Base-by-base conservation (phyloP, 352 stramenopile species). In the Pythium aristosporum region DNA sequence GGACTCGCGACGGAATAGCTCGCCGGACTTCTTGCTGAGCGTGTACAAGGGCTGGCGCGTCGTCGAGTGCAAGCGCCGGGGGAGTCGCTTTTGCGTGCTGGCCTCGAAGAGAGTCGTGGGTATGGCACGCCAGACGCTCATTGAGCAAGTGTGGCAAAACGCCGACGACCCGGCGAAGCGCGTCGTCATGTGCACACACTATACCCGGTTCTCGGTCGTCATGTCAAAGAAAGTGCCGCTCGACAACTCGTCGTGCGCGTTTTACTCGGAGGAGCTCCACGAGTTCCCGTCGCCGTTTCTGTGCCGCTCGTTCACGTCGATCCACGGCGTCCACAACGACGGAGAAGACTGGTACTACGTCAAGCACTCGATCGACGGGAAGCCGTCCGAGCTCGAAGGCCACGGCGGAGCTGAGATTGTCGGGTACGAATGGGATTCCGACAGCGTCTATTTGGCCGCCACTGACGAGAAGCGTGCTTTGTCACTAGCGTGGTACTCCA, bases 321-420 rank as follows among this genome's bases (percentile, higher is more conserved):
- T 71, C 39, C 51, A 71, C 39, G 58, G 57, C 36, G 36, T 57
- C 23, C 11, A 63, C 20, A 47, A 58, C 23, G 30, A 59, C n/a
- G 41, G 32, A 0, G 16, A 15, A 6, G n/a, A 55, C 9, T 66
- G 44, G 42, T 44, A 50, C 25, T 67, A 71, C 47, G 47, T 66
- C 18, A 71, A 71, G 58, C 64, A 71, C n/a, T 62, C 64, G 16
- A 16, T 71, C 18, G 16, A 54, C 2, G 56, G 25, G n/a, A 47
- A 32, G 5, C n/a, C 2, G n/a, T 32, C 43, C 18, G 18, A 37
- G 28, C 18, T 32, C 3, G 21, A 20, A 25, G 28, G 18, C n/a
- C n/a, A 57, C 7, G 8, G 11, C 8, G 57, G 34, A 1, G 39
- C n/a, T 15, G 64, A 71, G 34, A 52, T 65, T 12, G 12, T 71